Conservation (phyloP, 2,329 filamentous ascomycete genomes). For the Tolypocladium tundrense region DNA sequence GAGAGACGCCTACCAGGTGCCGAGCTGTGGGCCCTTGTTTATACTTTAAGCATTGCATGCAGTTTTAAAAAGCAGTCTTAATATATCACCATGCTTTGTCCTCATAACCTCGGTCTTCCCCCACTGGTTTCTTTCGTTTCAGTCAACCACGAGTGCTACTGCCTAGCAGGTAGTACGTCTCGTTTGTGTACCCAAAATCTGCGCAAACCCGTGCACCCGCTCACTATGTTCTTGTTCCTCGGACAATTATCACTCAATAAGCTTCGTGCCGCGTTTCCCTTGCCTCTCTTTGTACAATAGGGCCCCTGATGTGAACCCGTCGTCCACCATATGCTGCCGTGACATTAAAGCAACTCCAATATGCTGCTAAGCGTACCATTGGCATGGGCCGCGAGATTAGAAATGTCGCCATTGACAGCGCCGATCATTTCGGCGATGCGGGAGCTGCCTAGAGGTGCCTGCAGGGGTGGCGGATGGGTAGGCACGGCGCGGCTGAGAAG, state of each 20-base stretch:
- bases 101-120: no score
- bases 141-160: no score
- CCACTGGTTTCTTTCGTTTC: no score
- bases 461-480: not conserved
- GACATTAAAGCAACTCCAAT: not conserved
- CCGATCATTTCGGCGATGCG: not conserved
- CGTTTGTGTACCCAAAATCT: not conserved
- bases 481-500: not conserved
- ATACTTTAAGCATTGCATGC: no score
- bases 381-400: constrained; percentile 1
- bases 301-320: not conserved
- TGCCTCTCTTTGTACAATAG: not conserved
- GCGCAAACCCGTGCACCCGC: not conserved
- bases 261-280: not conserved
- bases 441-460: not conserved
- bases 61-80: no score
- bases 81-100: no score
- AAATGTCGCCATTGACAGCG: not conserved
- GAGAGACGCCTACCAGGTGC: no score
- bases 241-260: not conserved
- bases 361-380: not conserved
- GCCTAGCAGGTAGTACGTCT: not conserved
- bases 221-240: not conserved
- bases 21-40: no score
- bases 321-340: not conserved